Percentiles rank a stretch among this genome's conserved stretches.
Conservation (phyloP, 306 rosid genomes). For the Gastrolobium villosum region DNA sequence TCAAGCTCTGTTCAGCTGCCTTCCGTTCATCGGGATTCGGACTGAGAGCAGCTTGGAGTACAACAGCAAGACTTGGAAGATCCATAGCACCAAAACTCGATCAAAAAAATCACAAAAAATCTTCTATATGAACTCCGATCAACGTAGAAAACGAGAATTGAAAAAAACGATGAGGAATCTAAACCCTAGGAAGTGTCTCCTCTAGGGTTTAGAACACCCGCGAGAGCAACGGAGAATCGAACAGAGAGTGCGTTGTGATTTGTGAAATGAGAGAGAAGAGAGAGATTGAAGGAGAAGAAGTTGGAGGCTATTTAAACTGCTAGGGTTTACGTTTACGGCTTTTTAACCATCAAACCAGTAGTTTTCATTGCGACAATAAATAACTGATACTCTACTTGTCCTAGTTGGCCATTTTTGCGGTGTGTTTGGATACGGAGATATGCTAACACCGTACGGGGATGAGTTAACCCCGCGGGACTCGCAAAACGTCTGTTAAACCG, state of each 20-base stretch:
- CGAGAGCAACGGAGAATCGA: conserved; percentile 45
- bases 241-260: conserved; percentile 41
- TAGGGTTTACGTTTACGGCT: conserved; percentile 85
- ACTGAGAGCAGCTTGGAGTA: conserved; percentile 96
- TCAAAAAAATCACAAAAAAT: background rate
- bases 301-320: conserved; percentile 67
- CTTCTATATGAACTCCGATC: background rate
- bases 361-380: conserved; percentile 22
- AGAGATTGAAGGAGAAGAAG: conserved; percentile 8
- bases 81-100: conserved; percentile 66
- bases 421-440: conserved; percentile 10
- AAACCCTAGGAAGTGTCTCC: conserved; percentile 55
- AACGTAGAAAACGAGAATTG: conserved; percentile 7
- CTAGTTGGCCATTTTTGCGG: background rate
- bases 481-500: background rate
- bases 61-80: conserved; percentile 77
- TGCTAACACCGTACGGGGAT: background rate
- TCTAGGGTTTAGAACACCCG: conserved; percentile 60
- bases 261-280: conserved; percentile 30
- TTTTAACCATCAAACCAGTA: conserved; percentile 48
- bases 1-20: conserved; percentile 90
- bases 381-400: background rate
- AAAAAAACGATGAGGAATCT: conserved; percentile 36
- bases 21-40: conserved; percentile 91
- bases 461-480: background rate